Evolutionary conservation across 805 yeast species (phyloP), one percentile per base, ranked within the genome.

Genomic region (Metschnikowia corniflorae): DNA sequence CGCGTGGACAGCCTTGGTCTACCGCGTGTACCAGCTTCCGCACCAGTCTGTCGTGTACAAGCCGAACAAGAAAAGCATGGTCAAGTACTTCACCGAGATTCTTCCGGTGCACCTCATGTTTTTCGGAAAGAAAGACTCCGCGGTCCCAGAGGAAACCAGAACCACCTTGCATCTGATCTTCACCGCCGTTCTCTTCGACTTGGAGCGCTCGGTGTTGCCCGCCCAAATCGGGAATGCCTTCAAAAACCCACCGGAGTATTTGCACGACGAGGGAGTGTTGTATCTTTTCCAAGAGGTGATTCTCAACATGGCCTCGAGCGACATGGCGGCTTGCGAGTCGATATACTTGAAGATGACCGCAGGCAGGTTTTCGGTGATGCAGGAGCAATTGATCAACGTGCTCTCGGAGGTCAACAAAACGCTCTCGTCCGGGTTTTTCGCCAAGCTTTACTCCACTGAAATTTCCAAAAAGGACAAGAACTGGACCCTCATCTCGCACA

Each of bases 341-440:
- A 49, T 77, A 1, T 80, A 70, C 50, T 54, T 61, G n/a, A 40
- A 57, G 2, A 61, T 81, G 7, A 63, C 68, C 3, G 34, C 40
- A 7, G 42, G 53, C 2, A 49, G 58, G 9, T 67, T 62, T 41
- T 70, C 73, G 2, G 13, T 29, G 19, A 52, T 69, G 16, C 57
- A 79, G 0, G 69, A 73, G n/a, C 26, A 46, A 0, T 52, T 80
- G 15, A 58, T 82, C 26, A 55, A 57, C 6, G 60, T 63, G n/a
- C 56, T 82, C n/a, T 63, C 78, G 1, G 42, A 58, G 1, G 63
- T 70, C 14, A 78, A 78, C 43, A 78, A 72, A 47, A 63, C 79
- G 0, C 53, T 82, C 22, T 73, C 86, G 0, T 62, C 71, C 3
- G 60, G 63, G 1, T 81, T 82, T 46, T 58, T 80, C 16, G 53